Conservation (phyloP, 2,329 filamentous ascomycete species). For the Xylariomycetidae sp. region DNA sequence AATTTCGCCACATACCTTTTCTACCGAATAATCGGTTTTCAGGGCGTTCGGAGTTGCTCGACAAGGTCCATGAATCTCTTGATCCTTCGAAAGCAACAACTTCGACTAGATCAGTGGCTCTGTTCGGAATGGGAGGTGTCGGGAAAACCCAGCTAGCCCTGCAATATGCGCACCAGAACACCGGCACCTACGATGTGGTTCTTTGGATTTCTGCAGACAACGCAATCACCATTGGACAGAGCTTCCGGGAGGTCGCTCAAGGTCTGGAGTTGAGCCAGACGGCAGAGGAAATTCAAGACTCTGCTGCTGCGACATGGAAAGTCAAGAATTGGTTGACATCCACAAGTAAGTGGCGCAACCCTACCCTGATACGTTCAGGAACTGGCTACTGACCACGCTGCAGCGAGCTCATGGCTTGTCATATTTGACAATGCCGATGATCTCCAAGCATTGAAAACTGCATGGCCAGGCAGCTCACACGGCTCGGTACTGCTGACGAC, state of each 20-base stretch:
- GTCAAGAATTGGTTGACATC: conserved; percentile 21
- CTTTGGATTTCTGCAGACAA: conserved; percentile 21
- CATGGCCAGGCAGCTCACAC: conserved; percentile 17
- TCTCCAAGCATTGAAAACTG: conserved; percentile 13
- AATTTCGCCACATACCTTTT: conserved; percentile 5
- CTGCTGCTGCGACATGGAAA: conserved; percentile 14
- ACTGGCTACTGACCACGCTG: neutral
- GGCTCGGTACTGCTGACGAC: conserved; percentile 11
- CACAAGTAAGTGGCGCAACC: conserved; percentile 7
- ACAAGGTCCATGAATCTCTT: conserved; percentile 2
- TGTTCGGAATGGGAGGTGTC: conserved; percentile 26
- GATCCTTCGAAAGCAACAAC: neutral
- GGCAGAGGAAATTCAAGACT: conserved; percentile 12
- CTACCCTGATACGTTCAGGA: neutral
- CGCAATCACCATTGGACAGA: conserved; percentile 16
- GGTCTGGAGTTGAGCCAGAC: too few species aligned
- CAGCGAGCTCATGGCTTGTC: conserved; percentile 14
- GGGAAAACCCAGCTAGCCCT: conserved; percentile 26
- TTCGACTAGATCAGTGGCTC: conserved; percentile 18
- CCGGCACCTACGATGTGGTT: conserved; percentile 17
- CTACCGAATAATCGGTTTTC: conserved; percentile 4
- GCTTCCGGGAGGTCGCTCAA: too few species aligned
- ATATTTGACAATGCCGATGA: conserved; percentile 27
- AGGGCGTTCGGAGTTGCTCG: conserved; percentile 2
- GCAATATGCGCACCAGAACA: conserved; percentile 19